phyloP scores from a whole-genome alignment of 345 rosid species.

The Gossypium bickii region DNA sequence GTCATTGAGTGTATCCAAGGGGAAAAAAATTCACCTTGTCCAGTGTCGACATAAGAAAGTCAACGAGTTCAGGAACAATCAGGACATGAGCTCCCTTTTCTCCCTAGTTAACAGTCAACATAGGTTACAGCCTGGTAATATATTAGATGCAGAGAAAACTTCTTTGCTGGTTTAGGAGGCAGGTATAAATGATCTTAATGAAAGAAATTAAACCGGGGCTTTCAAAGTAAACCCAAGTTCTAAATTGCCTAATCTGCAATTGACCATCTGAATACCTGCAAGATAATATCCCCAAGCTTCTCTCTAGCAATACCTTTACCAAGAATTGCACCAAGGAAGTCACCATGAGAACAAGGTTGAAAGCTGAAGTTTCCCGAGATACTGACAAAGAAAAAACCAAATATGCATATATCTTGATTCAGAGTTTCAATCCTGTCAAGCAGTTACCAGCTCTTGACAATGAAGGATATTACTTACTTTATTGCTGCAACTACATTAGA shows the following conservation, averaged over 20 bases:
- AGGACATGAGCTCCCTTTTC: conserved; percentile 82
- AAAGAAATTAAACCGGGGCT: neutral
- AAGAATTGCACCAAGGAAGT: conserved; percentile 90
- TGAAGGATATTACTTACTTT: conserved; percentile 37
- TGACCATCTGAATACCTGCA: conserved; percentile 51
- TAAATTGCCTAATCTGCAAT: neutral
- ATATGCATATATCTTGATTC: conserved; percentile 6
- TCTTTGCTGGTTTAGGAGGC: neutral
- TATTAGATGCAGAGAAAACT: neutral
- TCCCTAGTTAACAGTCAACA: conserved; percentile 42
- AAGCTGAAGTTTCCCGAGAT: conserved; percentile 76
- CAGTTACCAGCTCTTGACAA: neutral
- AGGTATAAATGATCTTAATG: conserved; percentile 3
- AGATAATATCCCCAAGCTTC: conserved; percentile 81
- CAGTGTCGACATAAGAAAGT: conserved; percentile 63
- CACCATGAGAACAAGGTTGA: conserved; percentile 81
- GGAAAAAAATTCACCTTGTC: conserved; percentile 53
- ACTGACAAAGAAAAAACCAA: conserved; percentile 33
- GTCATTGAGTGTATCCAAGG: neutral
- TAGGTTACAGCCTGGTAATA: neutral
- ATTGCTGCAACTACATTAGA: conserved; percentile 72
- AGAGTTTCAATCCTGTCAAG: conserved; percentile 5
- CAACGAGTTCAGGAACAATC: conserved; percentile 82
- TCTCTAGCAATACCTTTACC: conserved; percentile 85
- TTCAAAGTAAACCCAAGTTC: neutral